Evolutionary conservation across 148 eudicot species (phyloP).

Genomic region (Camellia lanceoleosa): DNA sequence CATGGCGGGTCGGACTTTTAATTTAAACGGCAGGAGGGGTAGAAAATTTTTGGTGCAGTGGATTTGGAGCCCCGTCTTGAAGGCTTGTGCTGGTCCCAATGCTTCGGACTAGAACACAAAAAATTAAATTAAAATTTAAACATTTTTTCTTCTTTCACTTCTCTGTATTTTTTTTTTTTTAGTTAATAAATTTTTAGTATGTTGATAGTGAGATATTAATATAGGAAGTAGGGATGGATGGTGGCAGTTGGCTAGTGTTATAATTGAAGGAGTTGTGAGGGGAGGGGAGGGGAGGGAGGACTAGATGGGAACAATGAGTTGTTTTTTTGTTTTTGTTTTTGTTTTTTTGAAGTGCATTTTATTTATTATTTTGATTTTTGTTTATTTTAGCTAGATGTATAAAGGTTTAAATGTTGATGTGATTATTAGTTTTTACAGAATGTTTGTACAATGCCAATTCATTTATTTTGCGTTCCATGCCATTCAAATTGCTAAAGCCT

Average conservation of each 20-base stretch:
- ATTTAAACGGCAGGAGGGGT: slow-evolving; percentile 64
- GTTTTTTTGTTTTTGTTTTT: background rate
- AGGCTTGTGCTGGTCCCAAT: slow-evolving; percentile 94
- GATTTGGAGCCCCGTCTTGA: slow-evolving; percentile 83
- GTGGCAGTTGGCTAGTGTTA: background rate
- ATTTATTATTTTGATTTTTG: background rate
- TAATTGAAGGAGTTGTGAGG: no score
- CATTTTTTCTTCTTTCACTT: background rate
- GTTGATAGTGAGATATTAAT: background rate
- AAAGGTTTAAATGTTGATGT: background rate
- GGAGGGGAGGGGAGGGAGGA: background rate
- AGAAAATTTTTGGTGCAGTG: slow-evolving; percentile 89
- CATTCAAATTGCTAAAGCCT: no score
- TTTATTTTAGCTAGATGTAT: background rate
- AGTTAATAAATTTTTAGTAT: background rate
- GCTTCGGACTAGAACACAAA: slow-evolving; percentile 48
- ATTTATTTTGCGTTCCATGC: no score
- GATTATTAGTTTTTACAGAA: background rate
- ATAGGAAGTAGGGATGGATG: background rate
- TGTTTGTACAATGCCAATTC: no score
- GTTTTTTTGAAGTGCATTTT: background rate
- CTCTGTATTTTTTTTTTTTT: background rate
- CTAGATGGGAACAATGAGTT: background rate
- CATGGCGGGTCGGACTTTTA: slow-evolving; percentile 55
- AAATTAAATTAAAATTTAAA: background rate